Evolutionary conservation across 306 rosid species (phyloP).

Genomic region (Nissolia schottii): DNA sequence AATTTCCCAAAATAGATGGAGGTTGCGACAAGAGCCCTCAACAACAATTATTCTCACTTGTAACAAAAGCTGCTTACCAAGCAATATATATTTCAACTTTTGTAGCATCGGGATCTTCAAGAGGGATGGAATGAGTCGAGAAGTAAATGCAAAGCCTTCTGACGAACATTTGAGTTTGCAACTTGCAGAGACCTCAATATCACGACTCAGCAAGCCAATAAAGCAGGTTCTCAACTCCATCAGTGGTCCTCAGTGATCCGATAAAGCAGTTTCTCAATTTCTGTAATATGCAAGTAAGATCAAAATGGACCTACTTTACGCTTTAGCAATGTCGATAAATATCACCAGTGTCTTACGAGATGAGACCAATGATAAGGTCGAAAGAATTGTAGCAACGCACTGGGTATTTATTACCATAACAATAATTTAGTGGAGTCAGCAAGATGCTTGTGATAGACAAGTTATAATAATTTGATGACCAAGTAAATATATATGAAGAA

Average conservation of each 20-base stretch:
- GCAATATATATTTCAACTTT: constrained; percentile 82
- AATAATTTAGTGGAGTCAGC: not conserved
- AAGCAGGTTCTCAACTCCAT: too few species aligned
- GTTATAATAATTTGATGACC: not conserved
- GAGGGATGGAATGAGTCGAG: constrained; percentile 86
- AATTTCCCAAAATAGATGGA: constrained; percentile 84
- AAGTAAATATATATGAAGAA: not conserved
- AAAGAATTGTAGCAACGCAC: not conserved
- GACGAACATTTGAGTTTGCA: constrained; percentile 90
- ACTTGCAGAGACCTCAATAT: constrained; percentile 40
- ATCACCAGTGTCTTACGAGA: not conserved
- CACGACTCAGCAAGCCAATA: too few species aligned
- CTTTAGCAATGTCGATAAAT: not conserved
- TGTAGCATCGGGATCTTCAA: constrained; percentile 87
- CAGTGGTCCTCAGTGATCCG: too few species aligned
- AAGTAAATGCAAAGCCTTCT: constrained; percentile 78
- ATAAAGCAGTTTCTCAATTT: not conserved
- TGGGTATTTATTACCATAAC: not conserved
- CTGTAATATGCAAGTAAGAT: not conserved
- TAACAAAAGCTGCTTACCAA: constrained; percentile 73
- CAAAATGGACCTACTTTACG: not conserved
- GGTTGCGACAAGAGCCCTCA: constrained; percentile 85
- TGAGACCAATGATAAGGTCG: not conserved
- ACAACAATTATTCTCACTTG: constrained; percentile 77
- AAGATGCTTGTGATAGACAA: not conserved